These are phyloP conservation scores for Stromatinia cepivora DNA, from an alignment of 2,329 filamentous ascomycete genomes.

Conservation along the genomic window DNA sequence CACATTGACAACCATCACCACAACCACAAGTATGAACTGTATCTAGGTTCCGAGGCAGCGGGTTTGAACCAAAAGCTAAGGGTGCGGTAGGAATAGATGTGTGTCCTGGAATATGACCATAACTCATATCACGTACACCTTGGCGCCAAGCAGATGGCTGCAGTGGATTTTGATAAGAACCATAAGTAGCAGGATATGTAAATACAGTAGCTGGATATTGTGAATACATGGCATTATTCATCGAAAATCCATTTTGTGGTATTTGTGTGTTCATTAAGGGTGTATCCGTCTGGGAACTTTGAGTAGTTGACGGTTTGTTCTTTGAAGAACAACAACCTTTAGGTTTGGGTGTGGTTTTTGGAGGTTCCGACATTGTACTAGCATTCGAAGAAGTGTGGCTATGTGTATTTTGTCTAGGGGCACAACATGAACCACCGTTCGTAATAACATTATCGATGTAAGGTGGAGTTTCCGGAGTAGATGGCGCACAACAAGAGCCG, in stretches of 20 bases:
- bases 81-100: slow-evolving; percentile 22
- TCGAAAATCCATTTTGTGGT: slow-evolving; percentile 33
- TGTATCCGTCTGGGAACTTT: slow-evolving; percentile 27
- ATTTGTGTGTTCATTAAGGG: slow-evolving; percentile 34
- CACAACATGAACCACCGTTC: slow-evolving; percentile 30
- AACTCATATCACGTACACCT: slow-evolving; percentile 45
- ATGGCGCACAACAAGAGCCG: slow-evolving; percentile 24
- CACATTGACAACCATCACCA: slow-evolving; percentile 64
- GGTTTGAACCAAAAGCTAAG: slow-evolving; percentile 38
- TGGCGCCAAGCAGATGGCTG: slow-evolving; percentile 56
- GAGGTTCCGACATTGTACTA: slow-evolving; percentile 30
- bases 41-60: slow-evolving; percentile 41
- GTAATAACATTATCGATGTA: slow-evolving; percentile 9
- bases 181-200: slow-evolving; percentile 55
- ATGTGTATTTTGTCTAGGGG: slow-evolving; percentile 33
- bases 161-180: slow-evolving; percentile 56
- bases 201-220: slow-evolving; percentile 47
- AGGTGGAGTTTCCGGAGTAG: slow-evolving; percentile 18
- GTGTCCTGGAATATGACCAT: slow-evolving; percentile 42
- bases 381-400: slow-evolving; percentile 32
- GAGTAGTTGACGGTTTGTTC: slow-evolving; percentile 25
- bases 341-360: slow-evolving; percentile 26
- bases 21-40: slow-evolving; percentile 57
- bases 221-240: slow-evolving; percentile 29
- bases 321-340: slow-evolving; percentile 46